Base-by-base conservation (phyloP, 345 rosid genomes). In the Melaleuca alternifolia region DNA sequence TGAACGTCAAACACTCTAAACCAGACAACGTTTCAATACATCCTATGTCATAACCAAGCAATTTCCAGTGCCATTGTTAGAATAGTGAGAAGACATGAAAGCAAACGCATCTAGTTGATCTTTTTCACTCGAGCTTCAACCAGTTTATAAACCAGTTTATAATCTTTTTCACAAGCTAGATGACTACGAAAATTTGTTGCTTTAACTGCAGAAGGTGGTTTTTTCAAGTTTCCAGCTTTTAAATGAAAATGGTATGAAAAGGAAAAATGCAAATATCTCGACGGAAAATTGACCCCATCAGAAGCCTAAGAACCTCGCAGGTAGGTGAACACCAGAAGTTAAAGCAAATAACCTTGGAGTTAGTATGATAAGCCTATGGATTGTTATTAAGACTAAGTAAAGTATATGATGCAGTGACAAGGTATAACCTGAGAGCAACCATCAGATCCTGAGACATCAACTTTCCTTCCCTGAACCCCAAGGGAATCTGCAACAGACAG, bases 381-480 rank as follows among this genome's bases (percentile, higher is more conserved):
- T 82, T 28, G 8, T 16, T 13, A 18, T 30, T 48, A 57, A 37
- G 62, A 79, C 53, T 41, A 26, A 24, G 81, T 71, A 12, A 56
- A 84, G 76, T 83, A 83, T 53, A 83, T 44, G 65, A 71, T 87
- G 77, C 54, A 48, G 65, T 84, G 41, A 54, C 28, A 28, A 88
- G 84, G 53, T 46, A 16, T 81, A 54, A 96, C 98, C 98, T 96
- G 95, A 86, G 83, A 93, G 91, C 99, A 97, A 83, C 89, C 91
- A 85, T 90, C 92, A 62, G 85, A 86, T 84, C 99, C 99, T 12
- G 90, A 65, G 82, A 87, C 90, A 86, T 91, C 57, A 84, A 96
- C 94, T 90, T 92, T 96, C 89, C 99, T 95, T 88, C 99, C 99
- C 89, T 97, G 99, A 89, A 97, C 95, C 50, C 99, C 99, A n/a